phyloP scores from a whole-genome alignment of 306 rosid species.

The Medicago truncatula region MtrunA17r5.0-ANR NC_053048.1:49192001-49192500 shows the following conservation, averaged over 20 bases:
- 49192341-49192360: conserved; percentile 61
- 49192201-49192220: conserved; percentile 1
- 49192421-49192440: conserved; percentile 53
- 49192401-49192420: conserved; percentile 76
- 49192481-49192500: conserved; percentile 68
- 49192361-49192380: conserved; percentile 55
- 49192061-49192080: conserved; percentile 73
- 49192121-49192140: conserved; percentile 41
- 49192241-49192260: conserved; percentile 8
- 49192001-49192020: neutral
- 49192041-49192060: conserved; percentile 54
- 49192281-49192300: conserved; percentile 12
- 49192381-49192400: conserved; percentile 55
- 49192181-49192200: conserved; percentile 46
- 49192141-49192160: conserved; percentile 54
- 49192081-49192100: conserved; percentile 65
- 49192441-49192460: conserved; percentile 64
- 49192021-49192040: conserved; percentile 54
- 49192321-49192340: conserved; percentile 56
- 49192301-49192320: conserved; percentile 43
- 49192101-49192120: conserved; percentile 63
- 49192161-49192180: conserved; percentile 69
- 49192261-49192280: neutral
- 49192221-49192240: conserved; percentile 1
- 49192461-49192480: conserved; percentile 65